These are phyloP conservation scores for Perkinsus marinus DNA, from an alignment of 169 alveolate genomes.

Conservation along the genomic window DNA sequence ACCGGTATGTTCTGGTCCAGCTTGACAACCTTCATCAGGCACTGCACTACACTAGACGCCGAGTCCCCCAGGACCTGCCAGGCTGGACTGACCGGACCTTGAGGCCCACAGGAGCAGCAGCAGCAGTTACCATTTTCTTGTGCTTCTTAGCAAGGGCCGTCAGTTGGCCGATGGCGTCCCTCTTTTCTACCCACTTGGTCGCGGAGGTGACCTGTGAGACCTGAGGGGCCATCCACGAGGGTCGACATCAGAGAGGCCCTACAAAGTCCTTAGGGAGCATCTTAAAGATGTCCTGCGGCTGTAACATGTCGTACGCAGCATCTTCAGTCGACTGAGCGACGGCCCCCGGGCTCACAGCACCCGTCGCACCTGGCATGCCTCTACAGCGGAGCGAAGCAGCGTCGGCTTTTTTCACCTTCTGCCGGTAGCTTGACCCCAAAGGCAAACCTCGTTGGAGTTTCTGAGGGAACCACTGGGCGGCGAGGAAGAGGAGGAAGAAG, in stretches of 20 bases:
- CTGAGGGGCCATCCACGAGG: background rate
- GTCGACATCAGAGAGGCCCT: background rate
- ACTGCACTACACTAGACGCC: background rate
- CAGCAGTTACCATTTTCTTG: background rate
- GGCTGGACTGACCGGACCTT: background rate
- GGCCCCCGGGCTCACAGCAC: background rate
- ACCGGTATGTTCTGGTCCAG: background rate
- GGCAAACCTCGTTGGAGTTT: background rate
- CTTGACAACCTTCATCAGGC: background rate
- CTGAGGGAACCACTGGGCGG: background rate
- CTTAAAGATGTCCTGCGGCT: background rate
- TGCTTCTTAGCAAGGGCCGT: background rate
- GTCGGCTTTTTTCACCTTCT: background rate
- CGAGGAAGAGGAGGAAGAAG: background rate
- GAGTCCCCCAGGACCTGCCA: background rate
- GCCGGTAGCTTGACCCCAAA: background rate
- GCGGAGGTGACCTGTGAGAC: background rate
- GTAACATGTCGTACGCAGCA: background rate
- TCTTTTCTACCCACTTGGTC: background rate
- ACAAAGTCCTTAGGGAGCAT: background rate
- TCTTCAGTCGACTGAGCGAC: background rate
- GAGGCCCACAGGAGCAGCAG: background rate
- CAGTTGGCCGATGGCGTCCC: background rate
- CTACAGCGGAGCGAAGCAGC: background rate
- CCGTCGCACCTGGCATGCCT: background rate